phyloP scores from a whole-genome alignment of 2,329 filamentous ascomycete genomes.

The Cryphonectria radicalis region DNA sequence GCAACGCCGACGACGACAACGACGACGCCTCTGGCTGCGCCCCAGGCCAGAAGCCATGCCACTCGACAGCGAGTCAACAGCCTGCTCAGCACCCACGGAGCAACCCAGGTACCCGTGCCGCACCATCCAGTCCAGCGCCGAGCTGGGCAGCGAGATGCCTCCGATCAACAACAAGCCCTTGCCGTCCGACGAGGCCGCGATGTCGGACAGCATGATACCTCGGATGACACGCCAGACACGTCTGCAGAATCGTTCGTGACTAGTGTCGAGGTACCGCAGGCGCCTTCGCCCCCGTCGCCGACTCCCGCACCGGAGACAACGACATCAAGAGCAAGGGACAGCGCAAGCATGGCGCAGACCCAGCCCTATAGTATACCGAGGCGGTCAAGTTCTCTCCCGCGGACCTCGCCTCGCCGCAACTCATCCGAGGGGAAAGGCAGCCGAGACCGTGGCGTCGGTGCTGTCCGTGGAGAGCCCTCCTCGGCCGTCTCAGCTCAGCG shows the following conservation, averaged over 20 bases:
- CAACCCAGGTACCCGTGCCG: background rate
- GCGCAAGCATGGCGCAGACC: background rate
- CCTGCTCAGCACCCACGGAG: constrained; percentile 8
- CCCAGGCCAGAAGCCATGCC: constrained; percentile 3
- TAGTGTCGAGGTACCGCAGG: constrained; percentile 18
- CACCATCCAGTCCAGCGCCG: background rate
- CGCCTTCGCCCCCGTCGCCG: background rate
- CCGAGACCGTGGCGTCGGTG: constrained; percentile 3
- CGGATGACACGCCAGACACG: constrained; percentile 10
- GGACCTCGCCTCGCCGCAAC: background rate
- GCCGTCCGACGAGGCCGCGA: background rate
- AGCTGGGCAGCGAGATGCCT: background rate
- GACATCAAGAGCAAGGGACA: constrained; percentile 8
- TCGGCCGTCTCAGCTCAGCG: constrained; percentile 14
- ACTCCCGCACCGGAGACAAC: constrained; percentile 12
- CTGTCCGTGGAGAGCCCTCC: background rate
- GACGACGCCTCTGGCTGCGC: constrained; percentile 2
- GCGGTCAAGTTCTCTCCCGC: constrained; percentile 18
- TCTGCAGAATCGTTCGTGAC: constrained; percentile 24
- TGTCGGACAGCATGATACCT: background rate
- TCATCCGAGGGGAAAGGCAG: constrained; percentile 20
- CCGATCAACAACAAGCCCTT: background rate
- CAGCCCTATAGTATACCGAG: constrained; percentile 7
- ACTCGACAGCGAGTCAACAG: constrained; percentile 13
- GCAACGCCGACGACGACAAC: background rate